Evolutionary conservation across 495 filamentous ascomycete genomes (phyloP), one percentile per base, ranked within the genome.

Genomic region (Xanthoparmelia taractica): DNA sequence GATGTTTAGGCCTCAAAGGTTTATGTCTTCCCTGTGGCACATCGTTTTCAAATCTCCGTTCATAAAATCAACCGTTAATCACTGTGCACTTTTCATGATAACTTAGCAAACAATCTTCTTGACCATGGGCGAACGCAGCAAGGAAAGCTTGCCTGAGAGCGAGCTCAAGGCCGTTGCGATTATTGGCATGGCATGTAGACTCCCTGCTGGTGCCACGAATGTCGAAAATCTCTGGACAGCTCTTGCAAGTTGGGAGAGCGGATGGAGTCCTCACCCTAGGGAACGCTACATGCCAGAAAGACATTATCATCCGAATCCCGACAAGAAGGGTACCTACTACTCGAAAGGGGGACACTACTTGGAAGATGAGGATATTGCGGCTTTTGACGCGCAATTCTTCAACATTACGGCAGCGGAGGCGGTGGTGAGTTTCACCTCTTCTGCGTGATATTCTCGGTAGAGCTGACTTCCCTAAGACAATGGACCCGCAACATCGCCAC

Each of bases 401-500:
- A 79, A 77, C 66, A 77, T 87, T 65, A 74, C 72, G 0, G 73
- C 78, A 0, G 71, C 72, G 12, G 84, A 85, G 66, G 82, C 83
- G 5, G 75, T 73, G 27, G 76, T 65, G 57, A 58, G 25, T n/a
- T 58, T 37, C 1, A 20, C 29, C 27, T 29, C 11, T 20, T 57
- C 54, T 8, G 36, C 31, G 31, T 20, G 31, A 36, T 25, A 17
- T 0, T 58, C 37, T 7, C 13, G 5, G 5, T 40, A 15, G n/a
- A n/a, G n/a, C n/a, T n/a, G n/a, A 43, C 40, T 34, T 55, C 1
- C 52, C 8, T 1, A 50, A 65, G 43, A 74, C 80, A 36, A 83
- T 85, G 48, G 83, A 87, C 66, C 84, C 84, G 0, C 79, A 82
- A 70, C 83, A 85, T 57, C 74, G 84, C 11, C 63, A 81, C 43